Conservation (phyloP, 1,284 basidiomycete species). For the Trametes pubescens region DNA sequence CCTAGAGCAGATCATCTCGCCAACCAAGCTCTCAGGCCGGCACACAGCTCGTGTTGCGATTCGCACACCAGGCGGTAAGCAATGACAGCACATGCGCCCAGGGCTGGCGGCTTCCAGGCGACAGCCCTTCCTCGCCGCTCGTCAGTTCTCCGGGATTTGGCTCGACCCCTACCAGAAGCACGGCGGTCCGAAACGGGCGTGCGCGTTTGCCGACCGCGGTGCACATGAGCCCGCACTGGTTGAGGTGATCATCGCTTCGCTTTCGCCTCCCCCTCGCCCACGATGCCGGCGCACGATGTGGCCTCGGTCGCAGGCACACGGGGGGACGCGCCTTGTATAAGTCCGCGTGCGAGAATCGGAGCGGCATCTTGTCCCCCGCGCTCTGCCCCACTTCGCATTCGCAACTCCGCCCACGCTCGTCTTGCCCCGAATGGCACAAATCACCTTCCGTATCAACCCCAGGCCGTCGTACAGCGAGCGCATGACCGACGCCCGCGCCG, state of each 20-base stretch:
- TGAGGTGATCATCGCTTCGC: constrained; percentile 29
- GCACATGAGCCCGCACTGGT: constrained; percentile 21
- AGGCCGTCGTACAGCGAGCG: constrained; percentile 43
- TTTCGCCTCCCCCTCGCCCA: constrained; percentile 32
- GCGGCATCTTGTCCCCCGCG: constrained; percentile 26
- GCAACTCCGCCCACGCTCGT: constrained; percentile 27
- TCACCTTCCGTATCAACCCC: constrained; percentile 37
- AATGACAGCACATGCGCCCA: constrained; percentile 21
- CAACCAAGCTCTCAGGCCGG: constrained; percentile 23
- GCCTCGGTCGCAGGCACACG: constrained; percentile 19
- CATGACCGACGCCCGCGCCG: constrained; percentile 44
- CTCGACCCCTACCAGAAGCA: constrained; percentile 23
- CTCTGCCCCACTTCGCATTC: constrained; percentile 19
- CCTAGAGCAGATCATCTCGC: constrained; percentile 26
- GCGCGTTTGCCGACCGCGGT: constrained; percentile 27
- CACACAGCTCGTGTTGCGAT: constrained; percentile 27
- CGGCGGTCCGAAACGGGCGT: constrained; percentile 23
- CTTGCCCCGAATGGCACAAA: constrained; percentile 28
- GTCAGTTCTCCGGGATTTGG: constrained; percentile 22
- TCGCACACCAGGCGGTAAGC: constrained; percentile 24
- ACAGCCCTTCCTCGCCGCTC: constrained; percentile 20
- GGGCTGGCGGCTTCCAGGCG: constrained; percentile 25
- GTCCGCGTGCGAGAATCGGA: constrained; percentile 26
- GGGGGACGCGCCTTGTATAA: constrained; percentile 27
- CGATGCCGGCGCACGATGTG: constrained; percentile 24